Conservation (phyloP, 805 yeast species). For the Torulaspora indica region DNA sequence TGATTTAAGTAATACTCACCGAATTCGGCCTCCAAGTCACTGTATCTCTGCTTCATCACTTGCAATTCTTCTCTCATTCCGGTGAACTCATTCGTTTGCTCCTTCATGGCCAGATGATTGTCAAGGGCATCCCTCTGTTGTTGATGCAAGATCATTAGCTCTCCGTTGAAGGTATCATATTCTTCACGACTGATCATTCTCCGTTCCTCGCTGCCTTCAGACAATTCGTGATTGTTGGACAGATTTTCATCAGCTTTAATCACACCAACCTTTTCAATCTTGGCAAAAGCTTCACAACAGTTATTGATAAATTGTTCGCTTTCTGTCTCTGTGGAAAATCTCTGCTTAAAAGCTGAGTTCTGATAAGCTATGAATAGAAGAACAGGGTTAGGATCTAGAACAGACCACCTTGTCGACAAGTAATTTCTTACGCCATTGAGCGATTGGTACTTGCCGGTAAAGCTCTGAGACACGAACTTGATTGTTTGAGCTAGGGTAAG, state of each 20-base stretch:
- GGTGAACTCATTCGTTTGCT: constrained; percentile 1
- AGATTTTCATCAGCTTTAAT: not conserved
- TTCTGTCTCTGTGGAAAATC: constrained; percentile 6
- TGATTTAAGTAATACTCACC: constrained; percentile 82
- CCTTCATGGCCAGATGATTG: constrained; percentile 1
- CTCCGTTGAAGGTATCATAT: constrained; percentile 51
- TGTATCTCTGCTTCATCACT: constrained; percentile 67
- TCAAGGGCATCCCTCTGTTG: constrained; percentile 7
- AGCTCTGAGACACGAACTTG: constrained; percentile 10
- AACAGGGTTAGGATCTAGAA: constrained; percentile 10
- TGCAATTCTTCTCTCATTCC: constrained; percentile 26
- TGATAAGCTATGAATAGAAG: constrained; percentile 11
- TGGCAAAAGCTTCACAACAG: constrained; percentile 12
- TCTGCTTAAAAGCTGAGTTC: constrained; percentile 1
- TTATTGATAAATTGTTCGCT: constrained; percentile 10
- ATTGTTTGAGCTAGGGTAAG: constrained; percentile 11
- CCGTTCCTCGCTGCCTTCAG: constrained; percentile 91
- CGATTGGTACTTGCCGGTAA: constrained; percentile 9
- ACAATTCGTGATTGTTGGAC: constrained; percentile 59
- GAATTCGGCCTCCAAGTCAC: constrained; percentile 44
- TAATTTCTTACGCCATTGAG: constrained; percentile 11
- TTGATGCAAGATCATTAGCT: constrained; percentile 22
- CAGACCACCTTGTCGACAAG: constrained; percentile 10
- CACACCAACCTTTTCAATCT: constrained; percentile 3
- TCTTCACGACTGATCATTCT: constrained; percentile 90